Percentiles rank a stretch among this genome's conserved stretches.
These are phyloP conservation scores for Metarhizium sp. DNA, from an alignment of 2,329 filamentous ascomycete genomes.

Conservation along the genomic window DNA sequence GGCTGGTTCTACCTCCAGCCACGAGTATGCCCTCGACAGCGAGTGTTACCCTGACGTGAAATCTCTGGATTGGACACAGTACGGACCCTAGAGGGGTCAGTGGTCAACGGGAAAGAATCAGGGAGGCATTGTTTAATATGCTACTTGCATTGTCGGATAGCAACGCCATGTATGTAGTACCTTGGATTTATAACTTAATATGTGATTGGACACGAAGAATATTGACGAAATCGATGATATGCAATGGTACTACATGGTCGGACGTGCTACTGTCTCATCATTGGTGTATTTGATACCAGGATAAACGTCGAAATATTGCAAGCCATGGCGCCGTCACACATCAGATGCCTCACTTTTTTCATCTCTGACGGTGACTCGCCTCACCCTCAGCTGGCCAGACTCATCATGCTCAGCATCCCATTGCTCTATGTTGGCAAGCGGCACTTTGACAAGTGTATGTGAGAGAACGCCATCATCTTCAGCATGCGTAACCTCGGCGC, in stretches of 20 bases:
- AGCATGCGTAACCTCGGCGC: slow-evolving; percentile 43
- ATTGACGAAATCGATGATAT: too few species aligned
- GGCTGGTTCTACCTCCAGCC: slow-evolving; percentile 21
- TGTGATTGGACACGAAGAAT: background rate
- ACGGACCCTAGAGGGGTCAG: slow-evolving; percentile 7
- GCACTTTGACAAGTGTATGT: slow-evolving; percentile 43
- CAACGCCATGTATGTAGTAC: too few species aligned
- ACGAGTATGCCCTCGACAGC: slow-evolving; percentile 25
- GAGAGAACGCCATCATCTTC: slow-evolving; percentile 35
- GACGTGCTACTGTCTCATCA: too few species aligned
- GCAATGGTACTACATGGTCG: too few species aligned
- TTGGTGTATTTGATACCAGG: too few species aligned
- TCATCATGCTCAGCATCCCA: slow-evolving; percentile 46
- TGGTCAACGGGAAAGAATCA: background rate
- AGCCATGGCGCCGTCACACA: background rate
- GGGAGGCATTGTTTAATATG: background rate
- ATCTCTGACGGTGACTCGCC: background rate
- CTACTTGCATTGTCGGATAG: too few species aligned
- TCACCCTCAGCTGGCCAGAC: slow-evolving; percentile 1
- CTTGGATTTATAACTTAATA: too few species aligned
- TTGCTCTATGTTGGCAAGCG: slow-evolving; percentile 34
- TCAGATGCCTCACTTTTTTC: background rate
- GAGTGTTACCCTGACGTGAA: slow-evolving; percentile 29
- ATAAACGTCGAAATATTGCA: too few species aligned
- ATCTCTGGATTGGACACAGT: slow-evolving; percentile 27